Evolutionary conservation across 192 early-diverging fungal genomes (phyloP).

Genomic region (Coemansia sp.): DNA sequence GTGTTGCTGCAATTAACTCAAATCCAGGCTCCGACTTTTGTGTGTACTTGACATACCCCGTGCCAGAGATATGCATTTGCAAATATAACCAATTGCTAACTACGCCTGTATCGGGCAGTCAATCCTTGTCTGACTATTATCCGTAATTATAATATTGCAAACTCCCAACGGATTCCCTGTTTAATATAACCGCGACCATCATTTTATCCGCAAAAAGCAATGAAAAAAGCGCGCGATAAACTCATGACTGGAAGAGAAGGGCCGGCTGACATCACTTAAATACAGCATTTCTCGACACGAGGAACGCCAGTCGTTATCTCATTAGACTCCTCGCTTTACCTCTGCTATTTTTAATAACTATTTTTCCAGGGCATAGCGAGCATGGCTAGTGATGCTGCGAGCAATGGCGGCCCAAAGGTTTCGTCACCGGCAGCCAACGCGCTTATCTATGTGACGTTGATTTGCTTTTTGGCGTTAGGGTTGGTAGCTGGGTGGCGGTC

Average conservation of each 20-base stretch:
- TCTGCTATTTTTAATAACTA: background rate
- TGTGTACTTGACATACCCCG: no score
- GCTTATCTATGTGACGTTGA: conserved; percentile 58
- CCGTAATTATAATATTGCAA: no score
- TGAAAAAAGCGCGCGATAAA: background rate
- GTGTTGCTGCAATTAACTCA: no score
- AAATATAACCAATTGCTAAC: no score
- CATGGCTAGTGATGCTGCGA: conserved; percentile 20
- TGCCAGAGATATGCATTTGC: no score
- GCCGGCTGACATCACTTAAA: background rate
- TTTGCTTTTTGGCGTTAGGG: conserved; percentile 56
- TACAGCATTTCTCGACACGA: no score
- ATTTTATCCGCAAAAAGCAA: background rate
- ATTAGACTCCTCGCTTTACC: no score
- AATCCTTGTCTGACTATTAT: no score
- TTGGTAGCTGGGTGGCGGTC: conserved; percentile 55
- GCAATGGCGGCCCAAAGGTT: conserved; percentile 27
- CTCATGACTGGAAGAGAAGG: background rate
- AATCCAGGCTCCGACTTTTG: no score
- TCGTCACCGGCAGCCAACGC: conserved; percentile 52
- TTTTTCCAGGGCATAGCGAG: background rate
- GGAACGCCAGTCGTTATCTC: no score
- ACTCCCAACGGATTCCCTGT: background rate
- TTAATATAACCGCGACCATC: background rate
- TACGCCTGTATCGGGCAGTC: no score